A percentile compares a stretch with the other conserved stretches of the same genome.
These are phyloP conservation scores for Epichloe amarillans DNA, from an alignment of 2,329 filamentous ascomycete species.

Conservation along the genomic window DNA sequence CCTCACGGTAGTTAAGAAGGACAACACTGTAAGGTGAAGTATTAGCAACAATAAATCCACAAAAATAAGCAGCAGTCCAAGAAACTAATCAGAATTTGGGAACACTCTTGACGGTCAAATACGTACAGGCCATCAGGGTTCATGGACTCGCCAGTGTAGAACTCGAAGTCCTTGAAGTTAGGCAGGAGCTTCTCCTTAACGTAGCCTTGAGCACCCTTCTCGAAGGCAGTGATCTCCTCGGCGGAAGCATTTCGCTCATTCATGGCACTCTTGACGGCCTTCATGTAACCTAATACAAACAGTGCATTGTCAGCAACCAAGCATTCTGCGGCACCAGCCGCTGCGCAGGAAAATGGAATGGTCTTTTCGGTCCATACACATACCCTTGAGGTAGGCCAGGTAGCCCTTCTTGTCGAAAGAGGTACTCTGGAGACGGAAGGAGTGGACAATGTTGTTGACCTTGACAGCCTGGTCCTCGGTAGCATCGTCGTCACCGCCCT, in stretches of 20 bases:
- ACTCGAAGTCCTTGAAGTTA: slow-evolving; percentile 95
- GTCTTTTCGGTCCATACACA: slow-evolving; percentile 11
- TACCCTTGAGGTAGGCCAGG: slow-evolving; percentile 75
- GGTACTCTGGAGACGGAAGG: slow-evolving; percentile 75
- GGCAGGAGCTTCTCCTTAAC: slow-evolving; percentile 69
- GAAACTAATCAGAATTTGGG: neutral
- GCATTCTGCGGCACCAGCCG: neutral
- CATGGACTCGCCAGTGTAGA: slow-evolving; percentile 86
- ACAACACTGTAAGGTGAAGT: slow-evolving; percentile 46
- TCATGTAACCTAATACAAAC: slow-evolving; percentile 62
- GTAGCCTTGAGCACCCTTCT: slow-evolving; percentile 58
- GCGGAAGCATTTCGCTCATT: slow-evolving; percentile 47
- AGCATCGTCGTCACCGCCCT: slow-evolving; percentile 73
- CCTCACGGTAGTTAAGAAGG: slow-evolving; percentile 95
- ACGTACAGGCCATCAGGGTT: slow-evolving; percentile 86
- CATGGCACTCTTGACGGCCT: slow-evolving; percentile 63
- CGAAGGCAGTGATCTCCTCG: slow-evolving; percentile 63
- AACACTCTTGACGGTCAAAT: neutral
- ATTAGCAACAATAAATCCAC: neutral
- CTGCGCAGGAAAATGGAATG: too few species aligned
- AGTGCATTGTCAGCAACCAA: neutral
- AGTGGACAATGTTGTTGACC: slow-evolving; percentile 88
- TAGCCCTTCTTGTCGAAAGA: slow-evolving; percentile 81
- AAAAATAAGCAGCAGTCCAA: neutral
- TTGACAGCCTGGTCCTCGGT: slow-evolving; percentile 55